phyloP scores from a whole-genome alignment of 345 rosid genomes.

The Draba incana region DNA sequence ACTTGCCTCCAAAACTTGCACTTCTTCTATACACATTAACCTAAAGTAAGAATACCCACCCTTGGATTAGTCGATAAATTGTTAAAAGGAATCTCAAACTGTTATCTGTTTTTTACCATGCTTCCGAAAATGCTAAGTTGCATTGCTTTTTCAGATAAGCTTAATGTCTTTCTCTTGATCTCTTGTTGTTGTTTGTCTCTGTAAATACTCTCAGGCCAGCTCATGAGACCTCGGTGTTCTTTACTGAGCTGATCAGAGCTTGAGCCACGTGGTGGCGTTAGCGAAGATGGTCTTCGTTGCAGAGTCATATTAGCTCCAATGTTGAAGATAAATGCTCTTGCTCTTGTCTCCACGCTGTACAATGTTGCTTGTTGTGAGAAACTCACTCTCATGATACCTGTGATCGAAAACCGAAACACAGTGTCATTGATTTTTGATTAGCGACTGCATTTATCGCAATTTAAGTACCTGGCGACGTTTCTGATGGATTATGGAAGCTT shows the following conservation, averaged over 20 bases:
- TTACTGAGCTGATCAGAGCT: slow-evolving; percentile 55
- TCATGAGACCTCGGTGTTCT: slow-evolving; percentile 61
- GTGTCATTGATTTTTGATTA: not conserved
- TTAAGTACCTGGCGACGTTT: slow-evolving; percentile 62
- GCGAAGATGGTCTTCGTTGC: slow-evolving; percentile 53
- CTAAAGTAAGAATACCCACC: slow-evolving; percentile 32
- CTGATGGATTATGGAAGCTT: slow-evolving; percentile 54
- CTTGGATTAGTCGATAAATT: too few relatives aligned
- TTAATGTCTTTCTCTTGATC: too few relatives aligned
- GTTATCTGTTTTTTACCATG: slow-evolving; percentile 51
- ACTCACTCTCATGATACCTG: slow-evolving; percentile 46
- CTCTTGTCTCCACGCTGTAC: slow-evolving; percentile 76
- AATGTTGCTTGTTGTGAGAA: slow-evolving; percentile 57
- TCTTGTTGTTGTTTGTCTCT: too few relatives aligned
- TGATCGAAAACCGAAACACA: not conserved
- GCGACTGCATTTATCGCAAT: not conserved
- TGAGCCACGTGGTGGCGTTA: slow-evolving; percentile 42
- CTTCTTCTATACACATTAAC: slow-evolving; percentile 49
- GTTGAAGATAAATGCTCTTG: slow-evolving; percentile 72
- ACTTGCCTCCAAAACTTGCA: slow-evolving; percentile 50
- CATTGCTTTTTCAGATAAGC: slow-evolving; percentile 51
- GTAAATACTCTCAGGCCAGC: slow-evolving; percentile 64
- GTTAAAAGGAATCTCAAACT: not conserved
- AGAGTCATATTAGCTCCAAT: slow-evolving; percentile 51
- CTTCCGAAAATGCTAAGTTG: slow-evolving; percentile 78